A percentile compares a stretch with the other conserved stretches of the same genome.
These are phyloP conservation scores for Calocera viscosa DNA, from an alignment of 768 basidiomycete genomes.

Conservation along the genomic window DNA sequence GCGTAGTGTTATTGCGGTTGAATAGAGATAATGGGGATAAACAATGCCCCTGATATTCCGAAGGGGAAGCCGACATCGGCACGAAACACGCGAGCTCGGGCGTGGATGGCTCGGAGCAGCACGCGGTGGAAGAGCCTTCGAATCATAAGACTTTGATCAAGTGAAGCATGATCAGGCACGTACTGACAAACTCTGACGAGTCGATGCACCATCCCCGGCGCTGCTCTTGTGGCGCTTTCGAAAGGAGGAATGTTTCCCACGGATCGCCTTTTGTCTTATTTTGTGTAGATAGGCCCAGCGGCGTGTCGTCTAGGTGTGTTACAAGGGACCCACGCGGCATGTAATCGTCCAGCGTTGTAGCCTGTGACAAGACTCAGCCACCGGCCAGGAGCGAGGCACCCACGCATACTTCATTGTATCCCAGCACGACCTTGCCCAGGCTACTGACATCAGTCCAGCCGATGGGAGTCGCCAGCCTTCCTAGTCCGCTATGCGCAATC, in stretches of 20 bases:
- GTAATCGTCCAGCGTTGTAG: background rate
- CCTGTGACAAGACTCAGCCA: background rate
- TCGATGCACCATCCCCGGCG: constrained; percentile 4
- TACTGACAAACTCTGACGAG: constrained; percentile 3
- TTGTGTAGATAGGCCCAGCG: background rate
- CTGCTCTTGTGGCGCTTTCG: constrained; percentile 2
- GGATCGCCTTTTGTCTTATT: background rate
- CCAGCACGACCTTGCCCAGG: background rate
- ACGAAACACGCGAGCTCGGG: constrained; percentile 1
- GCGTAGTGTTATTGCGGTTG: constrained; percentile 2
- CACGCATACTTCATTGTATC: background rate
- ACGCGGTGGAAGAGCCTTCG: background rate
- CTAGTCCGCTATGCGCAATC: background rate
- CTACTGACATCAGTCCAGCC: constrained; percentile 4
- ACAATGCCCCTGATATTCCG: constrained; percentile 2
- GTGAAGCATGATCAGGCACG: background rate
- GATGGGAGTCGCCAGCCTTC: background rate
- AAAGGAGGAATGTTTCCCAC: background rate
- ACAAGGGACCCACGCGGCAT: constrained; percentile 1
- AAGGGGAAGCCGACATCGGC: background rate
- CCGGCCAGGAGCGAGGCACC: background rate
- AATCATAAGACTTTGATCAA: background rate
- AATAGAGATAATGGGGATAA: background rate
- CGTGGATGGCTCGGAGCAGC: constrained; percentile 2
- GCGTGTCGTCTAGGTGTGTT: background rate